These are phyloP conservation scores for sweet orange (Citrus sinensis) DNA, from an alignment of 345 rosid genomes.

Conservation along the genomic window DNA sequence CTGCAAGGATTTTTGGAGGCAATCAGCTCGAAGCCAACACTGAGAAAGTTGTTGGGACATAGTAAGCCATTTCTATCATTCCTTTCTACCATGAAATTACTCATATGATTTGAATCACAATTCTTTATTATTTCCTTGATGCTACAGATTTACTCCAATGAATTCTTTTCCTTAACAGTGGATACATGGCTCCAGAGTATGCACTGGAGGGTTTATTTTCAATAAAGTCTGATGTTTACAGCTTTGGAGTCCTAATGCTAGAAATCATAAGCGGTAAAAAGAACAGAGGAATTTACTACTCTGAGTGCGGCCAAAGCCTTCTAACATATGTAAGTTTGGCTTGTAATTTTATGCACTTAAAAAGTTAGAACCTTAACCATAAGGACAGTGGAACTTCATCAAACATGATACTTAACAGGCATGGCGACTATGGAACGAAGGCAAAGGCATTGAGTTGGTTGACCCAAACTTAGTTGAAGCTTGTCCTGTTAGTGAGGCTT, in stretches of 20 bases:
- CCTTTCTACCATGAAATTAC: neutral
- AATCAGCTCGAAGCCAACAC: conserved; percentile 47
- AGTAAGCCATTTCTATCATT: conserved; percentile 27
- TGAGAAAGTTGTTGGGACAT: conserved; percentile 50
- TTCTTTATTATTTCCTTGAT: neutral
- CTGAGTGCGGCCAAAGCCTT: conserved; percentile 29
- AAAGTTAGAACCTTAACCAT: neutral
- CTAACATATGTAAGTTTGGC: conserved; percentile 31
- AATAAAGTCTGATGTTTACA: conserved; percentile 46
- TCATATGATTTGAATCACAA: neutral
- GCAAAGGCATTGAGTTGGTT: conserved; percentile 31
- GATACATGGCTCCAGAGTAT: conserved; percentile 61
- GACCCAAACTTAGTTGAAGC: conserved; percentile 22
- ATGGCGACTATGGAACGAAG: conserved; percentile 42
- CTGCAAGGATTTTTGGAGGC: conserved; percentile 50
- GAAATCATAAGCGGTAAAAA: conserved; percentile 46
- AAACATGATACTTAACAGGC: conserved; percentile 28
- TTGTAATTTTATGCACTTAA: neutral
- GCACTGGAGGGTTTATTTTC: conserved; percentile 44
- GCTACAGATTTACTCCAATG: neutral
- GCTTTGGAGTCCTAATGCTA: conserved; percentile 39
- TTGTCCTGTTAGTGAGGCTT: conserved; percentile 19
- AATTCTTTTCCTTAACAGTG: conserved; percentile 22
- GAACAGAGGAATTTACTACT: conserved; percentile 28
- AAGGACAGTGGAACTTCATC: neutral